Base-by-base conservation (phyloP, 768 basidiomycete genomes). In the Lactarius quietus region DNA sequence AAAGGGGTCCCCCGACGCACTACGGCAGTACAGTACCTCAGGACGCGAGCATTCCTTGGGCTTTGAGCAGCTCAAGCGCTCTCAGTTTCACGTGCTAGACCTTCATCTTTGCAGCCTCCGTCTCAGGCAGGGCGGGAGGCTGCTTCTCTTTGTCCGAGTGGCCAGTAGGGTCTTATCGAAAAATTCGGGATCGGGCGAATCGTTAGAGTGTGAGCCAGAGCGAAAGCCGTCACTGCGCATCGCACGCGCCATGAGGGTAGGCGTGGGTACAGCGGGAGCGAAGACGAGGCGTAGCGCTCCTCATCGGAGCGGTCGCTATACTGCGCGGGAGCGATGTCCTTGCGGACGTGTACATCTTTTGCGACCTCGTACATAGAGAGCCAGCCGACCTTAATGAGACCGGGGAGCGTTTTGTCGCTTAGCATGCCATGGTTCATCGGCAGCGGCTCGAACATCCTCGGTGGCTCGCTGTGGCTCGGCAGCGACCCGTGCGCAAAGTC, bases 351-450 rank as follows among this genome's bases (percentile, higher is more conserved):
- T 65, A 76, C 63, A 70, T 48, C 54, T 3, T 15, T 17, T 45
- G 63, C 54, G 20, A 72, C 73, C 57, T 76, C 74, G 38, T 68
- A 33, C 45, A 69, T 48, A 6, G 72, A 70, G 36, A 76, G 70
- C 70, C 72, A 74, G 15, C 72, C n/a, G n/a, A n/a, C n/a, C n/a
- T n/a, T n/a, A n/a, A n/a, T n/a, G n/a, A n/a, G n/a, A n/a, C n/a
- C n/a, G n/a, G n/a, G n/a, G n/a, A n/a, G n/a, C n/a, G n/a, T n/a
- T n/a, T n/a, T n/a, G n/a, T n/a, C n/a, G n/a, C n/a, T n/a, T n/a
- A n/a, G n/a, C n/a, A n/a, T n/a, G n/a, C n/a, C n/a, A n/a, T n/a
- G n/a, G n/a, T n/a, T n/a, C n/a, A n/a, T n/a, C n/a, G n/a, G n/a
- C n/a, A n/a, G n/a, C n/a, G n/a, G n/a, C n/a, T n/a, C n/a, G n/a